phyloP scores from a whole-genome alignment of 331 rosid species.

The Quercus tomentella region DNA sequence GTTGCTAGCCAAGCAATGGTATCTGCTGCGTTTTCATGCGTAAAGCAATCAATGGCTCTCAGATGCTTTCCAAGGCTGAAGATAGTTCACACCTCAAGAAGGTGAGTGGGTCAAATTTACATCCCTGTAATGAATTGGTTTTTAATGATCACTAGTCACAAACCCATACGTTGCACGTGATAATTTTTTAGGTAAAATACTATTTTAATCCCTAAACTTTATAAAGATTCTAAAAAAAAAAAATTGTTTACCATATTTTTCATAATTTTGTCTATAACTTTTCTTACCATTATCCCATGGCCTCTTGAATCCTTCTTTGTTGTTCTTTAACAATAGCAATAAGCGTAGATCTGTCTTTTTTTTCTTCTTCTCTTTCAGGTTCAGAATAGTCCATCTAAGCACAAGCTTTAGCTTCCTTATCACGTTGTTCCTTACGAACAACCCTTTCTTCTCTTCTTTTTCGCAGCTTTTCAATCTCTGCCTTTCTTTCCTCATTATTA shows the following conservation, averaged over 20 bases:
- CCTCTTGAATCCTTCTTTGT: slow-evolving; percentile 66
- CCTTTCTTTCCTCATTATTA: slow-evolving; percentile 85
- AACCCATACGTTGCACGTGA: too few species aligned
- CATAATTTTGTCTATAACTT: too few species aligned
- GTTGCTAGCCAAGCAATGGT: slow-evolving; percentile 99
- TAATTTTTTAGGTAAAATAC: too few species aligned
- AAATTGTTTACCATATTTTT: too few species aligned
- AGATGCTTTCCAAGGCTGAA: slow-evolving; percentile 97
- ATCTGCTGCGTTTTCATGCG: slow-evolving; percentile 94
- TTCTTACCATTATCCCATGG: slow-evolving; percentile 33
- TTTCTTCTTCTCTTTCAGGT: slow-evolving; percentile 69
- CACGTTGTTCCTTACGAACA: slow-evolving; percentile 82
- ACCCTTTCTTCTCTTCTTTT: slow-evolving; percentile 98
- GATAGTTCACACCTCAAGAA: slow-evolving; percentile 88
- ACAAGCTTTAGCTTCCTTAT: slow-evolving; percentile 93
- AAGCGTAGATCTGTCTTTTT: slow-evolving; percentile 76
- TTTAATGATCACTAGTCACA: slow-evolving; percentile 45
- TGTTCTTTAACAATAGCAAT: slow-evolving; percentile 61
- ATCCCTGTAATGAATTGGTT: slow-evolving; percentile 88
- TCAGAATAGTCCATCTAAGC: slow-evolving; percentile 63
- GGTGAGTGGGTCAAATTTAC: slow-evolving; percentile 88
- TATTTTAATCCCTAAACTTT: too few species aligned
- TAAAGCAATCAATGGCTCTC: slow-evolving; percentile 96
- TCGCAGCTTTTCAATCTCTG: slow-evolving; percentile 87
- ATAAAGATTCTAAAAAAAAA: too few species aligned